These are phyloP conservation scores for Parathielavia appendiculata DNA, from an alignment of 495 filamentous ascomycete species.

Conservation along the genomic window DNA sequence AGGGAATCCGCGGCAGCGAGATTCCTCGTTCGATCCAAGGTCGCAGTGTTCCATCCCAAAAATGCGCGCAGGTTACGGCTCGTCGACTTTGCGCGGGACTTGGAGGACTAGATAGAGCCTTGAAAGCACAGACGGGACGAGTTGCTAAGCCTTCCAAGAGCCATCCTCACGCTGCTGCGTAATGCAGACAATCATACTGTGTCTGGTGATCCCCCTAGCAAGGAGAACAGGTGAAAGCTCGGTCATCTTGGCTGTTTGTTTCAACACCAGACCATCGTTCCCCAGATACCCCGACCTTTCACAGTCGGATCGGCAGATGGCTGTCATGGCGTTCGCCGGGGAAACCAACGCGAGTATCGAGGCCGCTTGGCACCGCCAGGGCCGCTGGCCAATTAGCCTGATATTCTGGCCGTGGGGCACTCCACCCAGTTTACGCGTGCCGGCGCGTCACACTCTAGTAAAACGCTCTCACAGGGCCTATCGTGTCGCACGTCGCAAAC, in stretches of 20 bases:
- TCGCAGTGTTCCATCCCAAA: constrained; percentile 80
- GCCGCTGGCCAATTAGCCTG: constrained; percentile 16
- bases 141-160: constrained; percentile 7
- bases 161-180: constrained; percentile 7
- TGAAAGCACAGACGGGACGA: not conserved
- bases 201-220: constrained; percentile 8
- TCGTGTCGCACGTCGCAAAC: constrained; percentile 6
- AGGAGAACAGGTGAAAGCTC: not conserved
- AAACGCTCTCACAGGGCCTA: constrained; percentile 1
- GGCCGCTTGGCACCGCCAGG: too few relatives aligned
- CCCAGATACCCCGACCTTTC: not conserved
- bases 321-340: too few relatives aligned
- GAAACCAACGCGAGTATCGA: too few relatives aligned
- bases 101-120: constrained; percentile 52
- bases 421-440: constrained; percentile 30
- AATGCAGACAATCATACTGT: constrained; percentile 17
- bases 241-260: not conserved
- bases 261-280: not conserved
- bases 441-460: constrained; percentile 19
- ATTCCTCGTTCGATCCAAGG: constrained; percentile 77
- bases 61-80: constrained; percentile 71
- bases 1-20: constrained; percentile 74
- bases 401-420: not conserved
- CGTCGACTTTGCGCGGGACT: constrained; percentile 76
- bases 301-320: not conserved